Evolutionary conservation across 257 asterid genomes (phyloP), one percentile per base, ranked within the genome.

Genomic region (Nicotiana benthamiana): DNA sequence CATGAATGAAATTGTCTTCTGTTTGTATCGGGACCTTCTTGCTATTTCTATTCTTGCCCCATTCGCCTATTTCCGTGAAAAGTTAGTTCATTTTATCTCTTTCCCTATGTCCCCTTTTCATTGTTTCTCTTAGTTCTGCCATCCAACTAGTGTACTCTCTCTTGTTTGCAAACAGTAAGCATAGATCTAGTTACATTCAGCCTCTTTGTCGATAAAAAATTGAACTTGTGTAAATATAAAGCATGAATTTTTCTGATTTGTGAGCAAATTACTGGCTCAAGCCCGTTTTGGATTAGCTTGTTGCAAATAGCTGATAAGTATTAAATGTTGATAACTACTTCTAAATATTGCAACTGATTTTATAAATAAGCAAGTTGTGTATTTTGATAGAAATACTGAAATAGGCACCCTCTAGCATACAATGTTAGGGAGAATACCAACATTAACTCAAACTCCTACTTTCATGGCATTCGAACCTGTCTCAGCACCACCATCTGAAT

Each of bases 31-130:
- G 9, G 99, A 96, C 84, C 92, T 94, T 18, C 86, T 96, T 59
- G 99, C 97, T 6, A 91, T 96, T 56, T 87, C 93, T 64, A 89
- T 96, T 65, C 97, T 96, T 20, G 97, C 97, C 54, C 98, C 98
- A 2, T 82, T 91, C 6, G 99, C 99, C 81, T 94, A 90, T 87
- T 70, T 92, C 76, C 95, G 97, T 63, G 99, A 96, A 87, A 93
- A 89, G 98, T 96, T 32, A 76, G 95, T 85, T 17, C 61, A 26
- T 32, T 62, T 63, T 80, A 12, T 12, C 76, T 70, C 59, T 70
- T 40, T 36, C 3, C 32, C 22, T 40, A 2, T 34, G 18, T 70
- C 34, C 34, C 34, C 7, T 67, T 22, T 70, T 6, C 1, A 10
- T 40, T 68, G 77, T 68, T 68, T 68, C 30, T 34, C 0, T 46